Evolutionary conservation across 345 rosid genomes (phyloP).

Genomic region (Linum lewisii): DNA sequence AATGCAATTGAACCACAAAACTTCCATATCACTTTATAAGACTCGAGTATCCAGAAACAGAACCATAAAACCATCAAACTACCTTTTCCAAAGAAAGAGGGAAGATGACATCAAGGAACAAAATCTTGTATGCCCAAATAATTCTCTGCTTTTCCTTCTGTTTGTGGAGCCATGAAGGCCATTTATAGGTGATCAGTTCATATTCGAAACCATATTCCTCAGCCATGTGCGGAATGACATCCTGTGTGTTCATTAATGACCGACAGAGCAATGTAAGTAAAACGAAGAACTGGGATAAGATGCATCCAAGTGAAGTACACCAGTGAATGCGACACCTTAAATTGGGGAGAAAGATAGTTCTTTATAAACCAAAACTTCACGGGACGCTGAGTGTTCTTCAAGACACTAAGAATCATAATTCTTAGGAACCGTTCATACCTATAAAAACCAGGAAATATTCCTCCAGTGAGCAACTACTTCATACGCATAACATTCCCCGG

Average conservation of each 20-base stretch:
- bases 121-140: slow-evolving; percentile 96
- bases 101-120: slow-evolving; percentile 95
- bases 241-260: slow-evolving; percentile 40
- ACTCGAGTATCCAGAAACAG: neutral
- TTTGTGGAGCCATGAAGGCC: slow-evolving; percentile 99
- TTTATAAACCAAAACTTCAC: slow-evolving; percentile 99
- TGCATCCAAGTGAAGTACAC: neutral
- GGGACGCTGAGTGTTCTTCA: slow-evolving; percentile 83
- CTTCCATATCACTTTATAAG: slow-evolving; percentile 5
- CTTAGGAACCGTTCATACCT: slow-evolving; percentile 94
- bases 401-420: slow-evolving; percentile 93
- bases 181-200: slow-evolving; percentile 88
- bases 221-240: slow-evolving; percentile 95
- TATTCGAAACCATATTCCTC: slow-evolving; percentile 81
- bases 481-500: too few species aligned
- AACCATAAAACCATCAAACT: slow-evolving; percentile 3
- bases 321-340: slow-evolving; percentile 50
- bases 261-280: slow-evolving; percentile 12
- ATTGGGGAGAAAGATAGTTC: slow-evolving; percentile 96
- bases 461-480: neutral
- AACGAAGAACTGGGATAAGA: neutral
- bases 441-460: slow-evolving; percentile 19
- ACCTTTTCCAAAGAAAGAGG: slow-evolving; percentile 97
- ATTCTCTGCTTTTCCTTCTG: slow-evolving; percentile 98
- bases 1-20: slow-evolving; percentile 9